Evolutionary conservation across 371 early-diverging fungal species (phyloP), one percentile per base, ranked within the genome.

Genomic region (Actinomortierella ambigua): DNA sequence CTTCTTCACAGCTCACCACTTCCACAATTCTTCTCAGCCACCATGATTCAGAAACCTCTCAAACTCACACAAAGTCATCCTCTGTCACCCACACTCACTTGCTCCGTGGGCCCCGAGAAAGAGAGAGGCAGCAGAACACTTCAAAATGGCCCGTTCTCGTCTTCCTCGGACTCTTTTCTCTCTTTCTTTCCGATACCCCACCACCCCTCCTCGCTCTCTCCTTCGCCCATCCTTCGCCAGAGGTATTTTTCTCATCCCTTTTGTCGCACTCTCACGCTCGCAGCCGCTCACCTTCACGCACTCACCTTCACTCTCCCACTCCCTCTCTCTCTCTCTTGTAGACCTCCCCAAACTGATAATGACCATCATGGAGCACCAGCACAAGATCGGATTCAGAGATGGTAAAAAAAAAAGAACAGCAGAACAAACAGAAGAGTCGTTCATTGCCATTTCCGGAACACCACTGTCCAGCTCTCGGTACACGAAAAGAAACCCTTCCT

Each of bases 351-450:
- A 18, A 18, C 48, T 22, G 22, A 48, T 27, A 24, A 24, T 40
- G 41, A 50, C 15, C 29, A 49, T 57, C 22, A 53, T 15, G 49
- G 20, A 53, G 22, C 53, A 24, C 43, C 39, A n/a, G 27, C 24
- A 47, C 41, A 70, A 77, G 53, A 68, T 79, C 53, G 79, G 78
- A 26, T 84, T 80, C 68, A 80, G 81, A 41, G 79, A 82, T 58
- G 80, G 83, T 80, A 77, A 76, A 65, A 49, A 47, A 22, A 67
- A 34, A 47, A 52, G 29, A 28, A 26, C 7, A 20, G 39, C 1
- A 52, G 18, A 22, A 50, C 34, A 14, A 50, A 15, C 9, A 17
- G 3, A 20, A 11, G 1, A 2, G 14, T 28, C 15, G 9, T 17
- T 23, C 26, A 39, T 46, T 24, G 41, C 60, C 6, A 27, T 15